Percentiles rank a stretch among this genome's conserved stretches.
Conservation (phyloP, 768 basidiomycete genomes). For the Lentinula edodes region DNA sequence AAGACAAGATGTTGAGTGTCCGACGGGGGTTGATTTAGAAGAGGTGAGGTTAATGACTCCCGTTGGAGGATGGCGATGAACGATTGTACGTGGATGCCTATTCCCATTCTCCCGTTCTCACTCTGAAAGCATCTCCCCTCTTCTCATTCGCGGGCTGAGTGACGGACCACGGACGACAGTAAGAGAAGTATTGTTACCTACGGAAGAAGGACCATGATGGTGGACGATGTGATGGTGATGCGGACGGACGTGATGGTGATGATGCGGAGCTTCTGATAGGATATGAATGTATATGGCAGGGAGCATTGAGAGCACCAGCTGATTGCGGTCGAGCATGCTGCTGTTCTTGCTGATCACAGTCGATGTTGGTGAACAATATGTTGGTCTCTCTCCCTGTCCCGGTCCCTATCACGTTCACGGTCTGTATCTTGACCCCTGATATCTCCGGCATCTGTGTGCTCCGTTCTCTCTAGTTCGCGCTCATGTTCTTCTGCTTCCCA, state of each 20-base stretch:
- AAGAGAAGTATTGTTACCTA: constrained; percentile 17
- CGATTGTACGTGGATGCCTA: constrained; percentile 23
- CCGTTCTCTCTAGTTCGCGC: constrained; percentile 21
- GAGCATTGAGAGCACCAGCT: constrained; percentile 5
- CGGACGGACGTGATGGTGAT: constrained; percentile 41
- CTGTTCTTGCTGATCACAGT: constrained; percentile 27
- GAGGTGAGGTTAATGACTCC: constrained; percentile 49
- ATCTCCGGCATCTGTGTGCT: constrained; percentile 14
- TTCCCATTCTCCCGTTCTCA: constrained; percentile 27
- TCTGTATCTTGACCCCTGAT: constrained; percentile 18
- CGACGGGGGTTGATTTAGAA: constrained; percentile 22
- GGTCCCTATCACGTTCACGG: constrained; percentile 21
- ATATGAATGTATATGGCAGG: constrained; percentile 16
- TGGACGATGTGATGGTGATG: constrained; percentile 37
- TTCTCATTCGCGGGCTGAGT: constrained; percentile 16
- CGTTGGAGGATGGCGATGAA: constrained; percentile 32
- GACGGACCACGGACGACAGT: constrained; percentile 18
- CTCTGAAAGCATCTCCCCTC: constrained; percentile 19
- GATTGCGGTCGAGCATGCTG: constrained; percentile 22
- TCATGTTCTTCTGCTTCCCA: constrained; percentile 12
- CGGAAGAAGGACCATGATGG: constrained; percentile 34
- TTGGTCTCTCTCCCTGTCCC: constrained; percentile 21
- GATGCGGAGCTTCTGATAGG: constrained; percentile 23
- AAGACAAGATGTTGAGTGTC: constrained; percentile 12
- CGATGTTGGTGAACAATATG: constrained; percentile 28